Conservation (phyloP, 331 rosid genomes). For the Telfairia occidentalis region DNA sequence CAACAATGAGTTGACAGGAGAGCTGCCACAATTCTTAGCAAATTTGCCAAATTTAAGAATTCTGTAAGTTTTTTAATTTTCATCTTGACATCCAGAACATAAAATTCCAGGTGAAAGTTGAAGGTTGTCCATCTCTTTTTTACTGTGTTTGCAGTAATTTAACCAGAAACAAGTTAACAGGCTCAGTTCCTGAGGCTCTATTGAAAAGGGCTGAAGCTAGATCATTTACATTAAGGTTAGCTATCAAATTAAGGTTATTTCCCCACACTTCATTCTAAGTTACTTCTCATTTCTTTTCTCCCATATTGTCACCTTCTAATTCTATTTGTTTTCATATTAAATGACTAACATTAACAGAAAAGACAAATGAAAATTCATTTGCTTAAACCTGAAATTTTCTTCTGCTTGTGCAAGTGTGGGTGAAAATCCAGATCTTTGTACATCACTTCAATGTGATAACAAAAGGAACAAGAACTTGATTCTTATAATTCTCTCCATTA, state of each 20-base stretch:
- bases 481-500: conserved; percentile 18
- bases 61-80: conserved; percentile 20
- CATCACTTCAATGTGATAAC: conserved; percentile 18
- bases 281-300: not conserved
- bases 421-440: conserved; percentile 24
- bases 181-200: conserved; percentile 18
- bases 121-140: not conserved
- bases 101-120: not conserved
- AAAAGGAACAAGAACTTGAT: conserved; percentile 5
- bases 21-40: conserved; percentile 22
- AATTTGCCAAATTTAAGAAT: conserved; percentile 21
- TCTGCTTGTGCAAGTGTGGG: conserved; percentile 20
- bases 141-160: conserved; percentile 16
- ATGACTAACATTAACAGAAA: not conserved
- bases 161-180: conserved; percentile 21
- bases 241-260: not conserved
- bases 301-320: not conserved
- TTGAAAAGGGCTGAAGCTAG: conserved; percentile 10
- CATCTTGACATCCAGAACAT: not conserved
- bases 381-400: not conserved
- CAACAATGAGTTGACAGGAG: conserved; percentile 22
- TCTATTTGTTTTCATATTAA: not conserved
- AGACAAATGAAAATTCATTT: not conserved
- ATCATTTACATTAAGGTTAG: conserved; percentile 11
- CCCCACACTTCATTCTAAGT: not conserved